Base-by-base conservation (phyloP, 768 basidiomycete species). In the Postia placenta region DNA sequence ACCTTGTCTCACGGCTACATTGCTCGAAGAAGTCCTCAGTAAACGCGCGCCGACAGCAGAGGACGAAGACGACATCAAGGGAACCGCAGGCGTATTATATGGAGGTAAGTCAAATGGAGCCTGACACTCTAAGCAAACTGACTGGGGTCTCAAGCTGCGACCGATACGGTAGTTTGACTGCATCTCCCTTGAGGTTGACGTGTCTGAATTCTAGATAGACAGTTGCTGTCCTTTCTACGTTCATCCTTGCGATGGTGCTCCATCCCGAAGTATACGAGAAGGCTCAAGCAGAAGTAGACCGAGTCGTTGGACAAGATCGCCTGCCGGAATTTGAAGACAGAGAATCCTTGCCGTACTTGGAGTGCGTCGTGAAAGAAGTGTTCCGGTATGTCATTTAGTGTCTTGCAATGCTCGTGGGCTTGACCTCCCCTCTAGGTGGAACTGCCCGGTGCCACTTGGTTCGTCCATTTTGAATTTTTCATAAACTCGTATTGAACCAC, bases 271-370 rank as follows among this genome's bases (percentile, higher is more conserved):
- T 67, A 0, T 65, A 64, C 50, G 56, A 48, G 27, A 69, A 65
- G 44, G 74, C 71, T 7, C 73, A 73, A 43, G 59, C 59, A n/a
- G 75, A 77, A 51, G 57, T 77, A 1, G 74, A 75, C 47, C 45
- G 58, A 2, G 69, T 74, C 3, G 56, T 73, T 11, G 75, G 75
- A 11, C 51, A 40, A 11, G 65, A 69, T 46, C 62, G 74, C 0
- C 64, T 74, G 1, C 72, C 73, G 5, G 63, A 59, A 11, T 67
- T 69, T 50, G 61, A 60, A 9, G 75, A 76, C 50, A 58, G 69
- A 25, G 61, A 60, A 5, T 61, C 60, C 11, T 57, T 77, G 25
- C 75, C 74, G 0, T 75, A 73, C 52, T 58, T 70, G 3, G 68
- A 70, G 24, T 67, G 68, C 3, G 38, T 76, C 11, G 59, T 63